phyloP scores from a whole-genome alignment of 345 rosid genomes.

The Linum trigynum region DNA sequence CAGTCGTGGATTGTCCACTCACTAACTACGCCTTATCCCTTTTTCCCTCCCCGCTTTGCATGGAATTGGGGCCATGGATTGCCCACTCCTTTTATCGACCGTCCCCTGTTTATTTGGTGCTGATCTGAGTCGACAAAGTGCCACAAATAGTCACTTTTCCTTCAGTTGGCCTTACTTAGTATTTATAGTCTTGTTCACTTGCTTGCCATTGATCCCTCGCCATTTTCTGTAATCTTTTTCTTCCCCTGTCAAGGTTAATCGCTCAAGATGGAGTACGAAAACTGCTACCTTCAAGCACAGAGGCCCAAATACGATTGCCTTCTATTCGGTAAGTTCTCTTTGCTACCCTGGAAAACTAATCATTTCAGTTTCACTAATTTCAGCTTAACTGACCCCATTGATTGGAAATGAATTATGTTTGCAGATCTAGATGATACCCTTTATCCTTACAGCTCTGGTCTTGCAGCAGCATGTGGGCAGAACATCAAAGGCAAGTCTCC shows the following conservation, averaged over 20 bases:
- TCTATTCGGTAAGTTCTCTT: conserved; percentile 20
- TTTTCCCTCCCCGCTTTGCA: neutral
- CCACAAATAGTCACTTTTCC: conserved; percentile 1
- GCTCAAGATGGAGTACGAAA: conserved; percentile 23
- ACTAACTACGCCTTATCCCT: conserved; percentile 12
- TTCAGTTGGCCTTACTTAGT: conserved; percentile 11
- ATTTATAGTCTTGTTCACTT: conserved; percentile 12
- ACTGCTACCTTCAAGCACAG: conserved; percentile 15
- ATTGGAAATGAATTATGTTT: neutral
- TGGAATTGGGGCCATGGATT: conserved; percentile 11
- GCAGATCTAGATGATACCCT: conserved; percentile 31
- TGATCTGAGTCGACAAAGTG: conserved; percentile 12
- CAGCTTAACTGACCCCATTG: neutral
- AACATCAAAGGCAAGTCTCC: conserved; percentile 19
- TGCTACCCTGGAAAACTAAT: neutral
- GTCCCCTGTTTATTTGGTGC: conserved; percentile 18
- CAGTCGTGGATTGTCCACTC: conserved; percentile 26
- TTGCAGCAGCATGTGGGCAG: conserved; percentile 23
- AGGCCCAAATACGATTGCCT: conserved; percentile 23
- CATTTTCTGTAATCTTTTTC: neutral
- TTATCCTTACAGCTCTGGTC: conserved; percentile 22
- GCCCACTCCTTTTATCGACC: conserved; percentile 16
- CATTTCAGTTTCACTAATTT: neutral
- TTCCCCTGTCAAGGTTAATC: conserved; percentile 20
- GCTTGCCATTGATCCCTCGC: neutral